Percentiles rank a stretch among this genome's conserved stretches.
Conservation (phyloP, 768 basidiomycete species). For the Leccinum pellstonianum region DNA sequence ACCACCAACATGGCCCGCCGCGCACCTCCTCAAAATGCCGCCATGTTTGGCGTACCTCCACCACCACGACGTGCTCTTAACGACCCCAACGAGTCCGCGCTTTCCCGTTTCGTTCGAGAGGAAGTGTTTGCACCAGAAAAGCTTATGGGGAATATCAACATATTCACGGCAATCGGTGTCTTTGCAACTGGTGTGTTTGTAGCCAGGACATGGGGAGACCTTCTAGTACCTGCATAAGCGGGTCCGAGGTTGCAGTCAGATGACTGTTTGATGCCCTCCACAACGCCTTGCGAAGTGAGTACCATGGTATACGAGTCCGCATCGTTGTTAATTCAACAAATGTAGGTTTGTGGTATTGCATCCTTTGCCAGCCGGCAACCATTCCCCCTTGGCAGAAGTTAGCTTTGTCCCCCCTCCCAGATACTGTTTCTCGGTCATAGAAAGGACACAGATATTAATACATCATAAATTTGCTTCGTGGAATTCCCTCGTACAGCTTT, state of each 20-base stretch:
- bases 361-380: background rate
- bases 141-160: conserved; percentile 68
- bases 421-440: conserved; percentile 18
- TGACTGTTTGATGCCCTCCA: background rate
- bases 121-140: conserved; percentile 76
- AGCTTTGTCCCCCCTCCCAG: conserved; percentile 20
- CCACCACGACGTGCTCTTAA: conserved; percentile 43
- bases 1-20: conserved; percentile 63
- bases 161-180: conserved; percentile 60
- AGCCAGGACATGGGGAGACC: conserved; percentile 75
- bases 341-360: conserved; percentile 6
- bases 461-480: conserved; percentile 12
- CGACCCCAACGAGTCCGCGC: conserved; percentile 63
- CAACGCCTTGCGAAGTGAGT: conserved; percentile 9
- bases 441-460: conserved; percentile 19
- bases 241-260: background rate
- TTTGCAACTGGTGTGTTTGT: conserved; percentile 71
- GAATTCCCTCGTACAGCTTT: conserved; percentile 1
- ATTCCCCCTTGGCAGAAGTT: conserved; percentile 14
- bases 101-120: conserved; percentile 54
- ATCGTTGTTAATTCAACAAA: conserved; percentile 1
- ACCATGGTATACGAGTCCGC: background rate
- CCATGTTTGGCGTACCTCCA: conserved; percentile 47
- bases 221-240: conserved; percentile 62
- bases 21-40: conserved; percentile 51